These are phyloP conservation scores for Alectoria sarmentosa DNA, from an alignment of 495 filamentous ascomycete species.

Conservation along the genomic window DNA sequence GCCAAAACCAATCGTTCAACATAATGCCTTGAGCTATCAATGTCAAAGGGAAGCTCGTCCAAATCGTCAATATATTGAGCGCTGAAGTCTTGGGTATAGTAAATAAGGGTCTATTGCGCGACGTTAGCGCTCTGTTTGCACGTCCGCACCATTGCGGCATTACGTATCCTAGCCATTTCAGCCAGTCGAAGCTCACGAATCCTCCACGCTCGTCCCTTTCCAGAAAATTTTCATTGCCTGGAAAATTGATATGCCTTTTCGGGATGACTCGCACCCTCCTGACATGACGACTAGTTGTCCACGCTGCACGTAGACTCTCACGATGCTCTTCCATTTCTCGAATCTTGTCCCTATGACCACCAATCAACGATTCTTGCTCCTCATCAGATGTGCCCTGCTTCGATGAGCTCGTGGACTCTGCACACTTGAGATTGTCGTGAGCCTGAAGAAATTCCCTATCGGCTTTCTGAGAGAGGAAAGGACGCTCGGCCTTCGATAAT, in stretches of 20 bases:
- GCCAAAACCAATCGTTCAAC: slow-evolving; percentile 40
- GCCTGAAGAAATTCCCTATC: slow-evolving; percentile 37
- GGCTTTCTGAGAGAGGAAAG: slow-evolving; percentile 32
- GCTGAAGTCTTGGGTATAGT: slow-evolving; percentile 35
- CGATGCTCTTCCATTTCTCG: slow-evolving; percentile 32
- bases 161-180: slow-evolving; percentile 37
- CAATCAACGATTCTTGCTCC: slow-evolving; percentile 14
- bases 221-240: slow-evolving; percentile 28
- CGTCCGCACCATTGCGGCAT: neutral
- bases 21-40: slow-evolving; percentile 32
- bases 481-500: slow-evolving; percentile 32
- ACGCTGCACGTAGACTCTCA: slow-evolving; percentile 34
- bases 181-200: slow-evolving; percentile 29
- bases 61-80: slow-evolving; percentile 41
- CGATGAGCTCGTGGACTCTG: slow-evolving; percentile 21
- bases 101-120: slow-evolving; percentile 32
- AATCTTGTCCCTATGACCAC: slow-evolving; percentile 25
- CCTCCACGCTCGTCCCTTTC: slow-evolving; percentile 26
- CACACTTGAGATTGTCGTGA: slow-evolving; percentile 30
- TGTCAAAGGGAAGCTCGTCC: slow-evolving; percentile 32
- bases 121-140: neutral
- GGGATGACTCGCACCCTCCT: slow-evolving; percentile 34
- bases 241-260: slow-evolving; percentile 26
- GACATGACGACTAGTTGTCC: slow-evolving; percentile 38
- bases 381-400: slow-evolving; percentile 18